Evolutionary conservation across 352 stramenopile genomes (phyloP), one percentile per base, ranked within the genome.

Genomic region (Phytophthora cryptogea): DNA sequence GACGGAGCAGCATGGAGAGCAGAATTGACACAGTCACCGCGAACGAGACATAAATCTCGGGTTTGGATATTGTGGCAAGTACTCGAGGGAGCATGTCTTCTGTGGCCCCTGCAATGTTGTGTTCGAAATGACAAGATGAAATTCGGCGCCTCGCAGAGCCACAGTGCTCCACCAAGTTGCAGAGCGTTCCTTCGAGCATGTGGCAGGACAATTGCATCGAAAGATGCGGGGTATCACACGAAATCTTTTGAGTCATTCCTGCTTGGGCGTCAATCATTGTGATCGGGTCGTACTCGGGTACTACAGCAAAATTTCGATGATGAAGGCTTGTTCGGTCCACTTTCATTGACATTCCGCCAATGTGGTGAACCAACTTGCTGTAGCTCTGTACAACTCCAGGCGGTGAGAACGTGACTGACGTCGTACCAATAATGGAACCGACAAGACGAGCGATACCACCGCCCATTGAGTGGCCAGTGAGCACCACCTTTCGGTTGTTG

Each of bases 121-220:
- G 82, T 58, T 91, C 68, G 30, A 95, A 94, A 1, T 69, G 59
- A 48, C 86, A 94, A 16, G 73, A 80, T 0, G 86, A 81, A 54
- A 94, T 86, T 0, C 78, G 78, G 7, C 68, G 50, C 27, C 75
- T 66, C 4, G 68, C 45, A 58, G 90, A 84, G 13, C 84, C 83
- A 52, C 84, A 92, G 54, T 95, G 81, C 44, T 93, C 78, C 0
- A 95, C 57, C 28, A 94, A 58, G 50, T 95, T 95, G 63, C 85
- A 94, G 28, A 96, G 56, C 17, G 86, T 93, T 45, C 86, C 82
- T 78, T 96, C 87, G n/a, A 96, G 84, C 87, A 97, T 95, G 70
- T 97, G 89, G 57, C 89, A 97, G 10, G 84, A 94, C 13, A 95
- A 69, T 48, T 96, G 89, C 79, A 95, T 93, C 40, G 89, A 95